Evolutionary conservation across 2,329 filamentous ascomycete genomes (phyloP), one percentile per base, ranked within the genome.

Genomic region (Claviceps sp.): DNA sequence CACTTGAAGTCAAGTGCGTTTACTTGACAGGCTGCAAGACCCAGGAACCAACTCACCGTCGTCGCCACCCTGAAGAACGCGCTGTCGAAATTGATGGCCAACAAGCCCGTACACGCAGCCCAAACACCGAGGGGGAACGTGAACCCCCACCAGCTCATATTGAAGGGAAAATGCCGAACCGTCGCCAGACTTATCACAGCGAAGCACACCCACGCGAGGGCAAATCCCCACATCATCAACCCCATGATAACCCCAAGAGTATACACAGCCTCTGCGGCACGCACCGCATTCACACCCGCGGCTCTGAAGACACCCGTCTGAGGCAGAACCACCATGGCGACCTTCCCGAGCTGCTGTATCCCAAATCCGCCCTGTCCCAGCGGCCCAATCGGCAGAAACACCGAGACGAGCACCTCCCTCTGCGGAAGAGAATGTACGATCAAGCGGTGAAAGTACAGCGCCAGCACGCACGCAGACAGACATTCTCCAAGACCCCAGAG

Each of bases 371-470:
- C 83, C 62, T 84, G 80, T 0, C 82, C 82, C 0, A 85, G 66
- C 0, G 83, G 82, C 0, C 84, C 82, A 0, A 87, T 70, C 0
- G 84, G 83, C 0, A 87, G 67, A 57, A 87, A 84, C 6, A 80
- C 77, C 2, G 78, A 83, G 9, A 86, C 81, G 44, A 87, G 81
- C 52, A 81, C 77, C 60, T 85, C 84, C 48, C 77, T 72, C 1
- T 81, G 76, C 0, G 83, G 83, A 14, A 87, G 71, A 41, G 81
- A 79, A 64, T 87, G 77, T 2, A 87, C 63, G 4, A 78, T 80
- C 9, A 88, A 70, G 11, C 84, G 79, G 54, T 84, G 79, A 60
- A 85, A 85, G 65, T 87, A 88, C 40, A 87, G 75, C 11, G 78
- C 79, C 26, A 87, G 67, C 20, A 85, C 75, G 43, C 75, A 72